Base-by-base conservation (phyloP, 345 rosid genomes). In the Aquilaria malaccensis region DNA sequence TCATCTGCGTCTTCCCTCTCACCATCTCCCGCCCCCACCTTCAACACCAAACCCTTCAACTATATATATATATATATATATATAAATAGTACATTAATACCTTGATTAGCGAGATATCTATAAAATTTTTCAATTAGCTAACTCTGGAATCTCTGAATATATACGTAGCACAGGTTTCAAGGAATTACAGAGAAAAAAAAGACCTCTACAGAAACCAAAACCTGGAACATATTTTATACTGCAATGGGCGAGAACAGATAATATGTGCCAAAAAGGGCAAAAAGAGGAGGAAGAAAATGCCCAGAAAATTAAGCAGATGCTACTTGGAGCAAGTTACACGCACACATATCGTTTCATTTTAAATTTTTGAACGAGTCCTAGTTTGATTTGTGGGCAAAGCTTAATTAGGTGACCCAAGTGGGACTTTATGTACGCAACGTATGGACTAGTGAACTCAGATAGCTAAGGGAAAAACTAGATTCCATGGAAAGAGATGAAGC, bases 1-100 rank as follows among this genome's bases (percentile, higher is more conserved):
- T 82, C 94, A 86, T 79, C 70, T 86, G 86, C 4, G 89, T 86
- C 72, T 84, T 86, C 12, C 85, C 86, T 74, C 94, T 80, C 79
- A 84, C 94, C 94, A 86, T 86, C 11, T 71, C 47, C 15, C 22
- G 22, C 22, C 22, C 15, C 15, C 47, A 47, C 11, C 63, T 31
- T 4, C 14, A 56, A 55, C 4, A 63, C 11, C 11, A 50, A 32
- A 29, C 12, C 2, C 4, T 1, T n/a, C 9, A 5, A 33, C 9
- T 33, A 46, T 11, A 3, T 13, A 61, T 6, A 22, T 22, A 22
- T 6, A 22, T 22, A 22, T 22, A 22, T 22, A 22, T 22, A 30
- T 14, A 55, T 43, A 55, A 31, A 55, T 6, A 55, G 4, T 30
- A n/a, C 37, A 55, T 10, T 3, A 2, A 9, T 9, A 31, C 22